These are phyloP conservation scores for Rhododendron ovatum DNA, from an alignment of 148 eudicot genomes.

Conservation along the genomic window DNA sequence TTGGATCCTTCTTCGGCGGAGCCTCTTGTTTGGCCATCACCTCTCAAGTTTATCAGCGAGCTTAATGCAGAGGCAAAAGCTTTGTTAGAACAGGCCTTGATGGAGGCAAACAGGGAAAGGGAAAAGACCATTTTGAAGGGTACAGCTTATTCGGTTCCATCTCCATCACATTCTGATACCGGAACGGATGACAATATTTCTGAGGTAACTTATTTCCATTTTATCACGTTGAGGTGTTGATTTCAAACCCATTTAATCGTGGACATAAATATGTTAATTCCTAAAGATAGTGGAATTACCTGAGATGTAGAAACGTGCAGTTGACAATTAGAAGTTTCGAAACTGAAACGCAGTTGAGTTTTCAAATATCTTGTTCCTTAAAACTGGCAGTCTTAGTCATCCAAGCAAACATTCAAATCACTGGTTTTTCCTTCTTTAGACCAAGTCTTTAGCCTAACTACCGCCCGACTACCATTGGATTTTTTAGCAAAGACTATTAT, in stretches of 20 bases:
- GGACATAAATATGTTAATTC: neutral
- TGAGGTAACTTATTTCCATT: slow-evolving; percentile 49
- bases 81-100: slow-evolving; percentile 70
- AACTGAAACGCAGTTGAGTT: neutral
- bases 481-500: neutral
- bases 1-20: slow-evolving; percentile 88
- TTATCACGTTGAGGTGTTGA: neutral
- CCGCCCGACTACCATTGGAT: neutral
- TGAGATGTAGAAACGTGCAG: neutral
- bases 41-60: slow-evolving; percentile 88
- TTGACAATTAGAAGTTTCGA: neutral
- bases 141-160: slow-evolving; percentile 44
- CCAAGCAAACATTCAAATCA: slow-evolving; percentile 9
- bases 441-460: neutral
- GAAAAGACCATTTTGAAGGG: slow-evolving; percentile 86
- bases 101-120: slow-evolving; percentile 90
- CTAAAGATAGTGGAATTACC: neutral
- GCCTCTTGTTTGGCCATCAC: slow-evolving; percentile 99
- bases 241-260: neutral
- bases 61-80: slow-evolving; percentile 84
- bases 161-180: slow-evolving; percentile 68
- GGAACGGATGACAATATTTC: slow-evolving; percentile 64
- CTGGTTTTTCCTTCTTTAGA: neutral
- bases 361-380: neutral
- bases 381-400: neutral